Base-by-base conservation (phyloP, 176 grass and related monocot genomes). In the Cenchrus fungigraminus region DNA sequence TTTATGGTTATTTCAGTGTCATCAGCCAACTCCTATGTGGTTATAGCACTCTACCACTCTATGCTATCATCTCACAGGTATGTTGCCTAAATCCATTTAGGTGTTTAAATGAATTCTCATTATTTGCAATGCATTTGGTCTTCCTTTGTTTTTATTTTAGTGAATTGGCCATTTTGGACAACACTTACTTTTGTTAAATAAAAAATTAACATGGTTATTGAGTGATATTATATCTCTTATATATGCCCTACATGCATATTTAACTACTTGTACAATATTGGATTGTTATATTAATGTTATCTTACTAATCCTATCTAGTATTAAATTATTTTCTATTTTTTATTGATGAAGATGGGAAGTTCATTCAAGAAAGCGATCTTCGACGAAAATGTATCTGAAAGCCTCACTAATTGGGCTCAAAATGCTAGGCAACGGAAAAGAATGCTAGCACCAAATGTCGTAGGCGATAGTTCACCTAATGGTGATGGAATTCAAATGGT, bases 61-160 rank as follows among this genome's bases (percentile, higher is more conserved):
- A 98, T 16, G 95, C 93, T 32, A 83, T 98, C 51, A 67, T 98
- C 10, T 94, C 95, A 37, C 95, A 98, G 82, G 95, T 98, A 80
- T 87, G 88, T 78, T 25, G 55, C 34, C 46, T 73, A 70, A 80
- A 78, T 84, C 17, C 62, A 40, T 31, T 70, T 64, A 17, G n/a
- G 12, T 13, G 2, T 9, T 2, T 8, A 31, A 20, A 56, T 55
- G 5, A 6, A 46, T 17, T 42, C 4, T 31, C 16, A 43, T 45
- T 70, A 55, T 46, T 76, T 13, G 8, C n/a, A 59, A 45, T 5
- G 1, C 2, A 55, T 25, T 43, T n/a, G 2, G 54, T 75, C 9
- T 4, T 10, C 4, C 53, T 46, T 50, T 79, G 9, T 2, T 79
- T 5, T 20, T 12, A 5, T 37, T 49, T 56, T 47, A 40, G 12